phyloP scores from a whole-genome alignment of 2,329 filamentous ascomycete species.

The Penicillium sp. region DNA sequence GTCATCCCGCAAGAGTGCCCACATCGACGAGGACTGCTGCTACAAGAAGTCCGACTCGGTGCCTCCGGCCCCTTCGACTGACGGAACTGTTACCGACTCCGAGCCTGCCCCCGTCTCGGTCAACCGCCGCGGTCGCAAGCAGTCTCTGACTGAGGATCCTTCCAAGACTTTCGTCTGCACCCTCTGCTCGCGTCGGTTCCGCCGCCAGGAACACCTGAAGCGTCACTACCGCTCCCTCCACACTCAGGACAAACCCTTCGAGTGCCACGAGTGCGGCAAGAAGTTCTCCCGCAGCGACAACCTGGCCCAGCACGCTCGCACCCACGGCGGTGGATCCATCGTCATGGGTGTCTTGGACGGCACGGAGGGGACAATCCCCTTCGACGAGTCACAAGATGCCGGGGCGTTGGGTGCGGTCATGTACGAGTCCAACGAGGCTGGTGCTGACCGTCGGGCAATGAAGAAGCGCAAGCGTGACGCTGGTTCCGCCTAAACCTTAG shows the following conservation, averaged over 20 bases:
- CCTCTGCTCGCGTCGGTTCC: constrained; percentile 94
- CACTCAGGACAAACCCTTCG: constrained; percentile 97
- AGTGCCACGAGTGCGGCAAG: constrained; percentile 97
- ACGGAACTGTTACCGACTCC: constrained; percentile 55
- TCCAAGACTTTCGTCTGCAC: constrained; percentile 98
- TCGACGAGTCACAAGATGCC: constrained; percentile 62
- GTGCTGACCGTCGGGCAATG: constrained; percentile 56
- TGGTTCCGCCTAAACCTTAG: constrained; percentile 58
- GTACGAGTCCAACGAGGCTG: constrained; percentile 71
- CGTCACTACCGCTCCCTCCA: constrained; percentile 97
- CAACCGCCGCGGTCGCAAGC: constrained; percentile 95
- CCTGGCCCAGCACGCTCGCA: constrained; percentile 91
- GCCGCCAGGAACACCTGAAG: constrained; percentile 97
- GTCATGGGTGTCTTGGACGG: constrained; percentile 83
- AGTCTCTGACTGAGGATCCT: constrained; percentile 95
- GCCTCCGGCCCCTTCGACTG: constrained; percentile 47
- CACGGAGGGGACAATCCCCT: constrained; percentile 60
- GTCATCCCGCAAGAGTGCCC: constrained; percentile 48
- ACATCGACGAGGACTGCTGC: constrained; percentile 54
- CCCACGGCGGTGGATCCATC: constrained; percentile 86
- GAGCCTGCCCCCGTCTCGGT: constrained; percentile 57
- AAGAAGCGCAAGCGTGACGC: constrained; percentile 79
- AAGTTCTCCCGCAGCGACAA: constrained; percentile 99
- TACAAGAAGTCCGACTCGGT: constrained; percentile 38
- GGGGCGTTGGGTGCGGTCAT: constrained; percentile 74